phyloP scores from a whole-genome alignment of 139 green algal genomes.

The Diplosphaera chodatii region DNA sequence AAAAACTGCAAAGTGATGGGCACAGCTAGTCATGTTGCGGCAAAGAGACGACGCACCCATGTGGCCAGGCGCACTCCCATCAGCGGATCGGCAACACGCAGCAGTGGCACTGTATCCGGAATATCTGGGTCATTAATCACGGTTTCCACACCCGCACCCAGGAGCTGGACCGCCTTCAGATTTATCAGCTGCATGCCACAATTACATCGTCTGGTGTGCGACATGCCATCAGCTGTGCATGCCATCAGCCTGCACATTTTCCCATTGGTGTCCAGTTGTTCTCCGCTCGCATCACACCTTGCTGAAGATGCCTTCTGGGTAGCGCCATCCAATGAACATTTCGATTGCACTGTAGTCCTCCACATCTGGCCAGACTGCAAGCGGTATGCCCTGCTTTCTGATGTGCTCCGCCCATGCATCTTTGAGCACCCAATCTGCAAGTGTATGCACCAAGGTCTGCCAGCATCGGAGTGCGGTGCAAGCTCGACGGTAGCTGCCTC shows the following conservation, averaged over 20 bases:
- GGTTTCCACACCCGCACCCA: constrained; percentile 52
- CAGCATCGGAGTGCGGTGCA: no score
- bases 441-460: no score
- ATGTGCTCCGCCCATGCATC: not conserved
- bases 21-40: no score
- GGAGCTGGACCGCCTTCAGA: constrained; percentile 37
- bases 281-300: not conserved
- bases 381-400: not conserved
- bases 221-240: no score
- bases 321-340: not conserved
- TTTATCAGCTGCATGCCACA: not conserved
- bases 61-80: constrained; percentile 61
- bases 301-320: not conserved
- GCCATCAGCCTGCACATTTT: no score
- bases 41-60: no score
- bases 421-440: not conserved
- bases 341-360: not conserved
- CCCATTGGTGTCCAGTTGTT: no score
- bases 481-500: no score
- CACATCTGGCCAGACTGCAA: not conserved
- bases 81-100: constrained; percentile 49
- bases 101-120: constrained; percentile 27
- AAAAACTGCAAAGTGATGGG: no score
- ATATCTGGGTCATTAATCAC: constrained; percentile 32
- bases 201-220: no score